phyloP scores from a whole-genome alignment of 2,329 filamentous ascomycete genomes.

The Epichloe sp. region DNA sequence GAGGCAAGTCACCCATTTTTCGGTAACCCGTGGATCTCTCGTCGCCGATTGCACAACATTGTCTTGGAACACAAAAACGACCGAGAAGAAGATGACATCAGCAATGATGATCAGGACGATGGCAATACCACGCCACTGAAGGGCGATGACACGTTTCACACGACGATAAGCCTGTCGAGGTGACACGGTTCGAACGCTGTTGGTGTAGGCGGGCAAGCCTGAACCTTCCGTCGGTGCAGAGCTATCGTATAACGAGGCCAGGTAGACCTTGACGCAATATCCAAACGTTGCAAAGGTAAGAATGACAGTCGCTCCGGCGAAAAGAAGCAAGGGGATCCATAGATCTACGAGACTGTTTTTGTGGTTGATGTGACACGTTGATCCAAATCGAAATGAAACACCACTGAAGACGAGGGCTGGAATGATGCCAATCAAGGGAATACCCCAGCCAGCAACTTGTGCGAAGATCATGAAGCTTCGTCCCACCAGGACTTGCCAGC shows the following conservation, averaged over 20 bases:
- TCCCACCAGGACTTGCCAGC: slow-evolving; percentile 88
- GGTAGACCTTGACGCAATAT: slow-evolving; percentile 92
- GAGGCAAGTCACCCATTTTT: slow-evolving; percentile 64
- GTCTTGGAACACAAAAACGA: slow-evolving; percentile 83
- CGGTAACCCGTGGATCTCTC: slow-evolving; percentile 38
- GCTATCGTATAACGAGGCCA: slow-evolving; percentile 68
- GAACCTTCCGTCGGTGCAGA: slow-evolving; percentile 58
- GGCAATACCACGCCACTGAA: slow-evolving; percentile 89
- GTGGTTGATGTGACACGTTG: slow-evolving; percentile 90
- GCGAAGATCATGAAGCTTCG: slow-evolving; percentile 80
- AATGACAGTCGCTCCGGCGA: slow-evolving; percentile 63
- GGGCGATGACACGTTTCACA: slow-evolving; percentile 70
- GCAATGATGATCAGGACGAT: slow-evolving; percentile 82
- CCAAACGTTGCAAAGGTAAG: slow-evolving; percentile 75
- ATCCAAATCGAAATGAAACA: slow-evolving; percentile 86
- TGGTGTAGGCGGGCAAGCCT: slow-evolving; percentile 54
- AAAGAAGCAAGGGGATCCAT: slow-evolving; percentile 77
- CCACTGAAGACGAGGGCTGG: slow-evolving; percentile 74
- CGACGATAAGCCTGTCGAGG: slow-evolving; percentile 81
- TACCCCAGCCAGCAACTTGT: slow-evolving; percentile 68
- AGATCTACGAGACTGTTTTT: slow-evolving; percentile 68
- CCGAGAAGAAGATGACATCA: slow-evolving; percentile 87
- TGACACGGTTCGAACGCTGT: slow-evolving; percentile 63
- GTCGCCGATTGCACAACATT: slow-evolving; percentile 50
- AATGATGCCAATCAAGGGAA: slow-evolving; percentile 63